A percentile compares a stretch with the other conserved stretches of the same genome.
These are phyloP conservation scores for Metarhizium humberi DNA, from an alignment of 2,329 filamentous ascomycete species.

Conservation along the genomic window DNA sequence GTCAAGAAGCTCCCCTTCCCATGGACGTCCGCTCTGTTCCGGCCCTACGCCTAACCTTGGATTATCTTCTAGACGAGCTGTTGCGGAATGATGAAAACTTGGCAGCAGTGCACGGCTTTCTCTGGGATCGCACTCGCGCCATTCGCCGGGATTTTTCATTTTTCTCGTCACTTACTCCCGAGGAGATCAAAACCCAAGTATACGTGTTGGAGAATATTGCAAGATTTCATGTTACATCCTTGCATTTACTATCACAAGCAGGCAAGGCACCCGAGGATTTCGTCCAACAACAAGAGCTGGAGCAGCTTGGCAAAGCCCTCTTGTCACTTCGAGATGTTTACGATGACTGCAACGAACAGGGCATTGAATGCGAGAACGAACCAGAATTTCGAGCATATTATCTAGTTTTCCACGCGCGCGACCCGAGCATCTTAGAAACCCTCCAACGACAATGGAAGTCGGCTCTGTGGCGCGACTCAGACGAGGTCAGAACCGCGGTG, in stretches of 20 bases:
- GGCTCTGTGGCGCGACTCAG: conserved; percentile 43
- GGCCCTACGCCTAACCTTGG: conserved; percentile 48
- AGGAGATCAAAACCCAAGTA: conserved; percentile 49
- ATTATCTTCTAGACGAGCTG: conserved; percentile 54
- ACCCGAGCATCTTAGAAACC: conserved; percentile 43
- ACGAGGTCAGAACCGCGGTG: conserved; percentile 52
- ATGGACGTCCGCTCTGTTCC: conserved; percentile 57
- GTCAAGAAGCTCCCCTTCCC: conserved; percentile 56
- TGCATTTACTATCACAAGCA: conserved; percentile 52
- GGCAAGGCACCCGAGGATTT: conserved; percentile 50
- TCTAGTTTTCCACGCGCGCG: conserved; percentile 50
- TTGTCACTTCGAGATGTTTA: conserved; percentile 58
- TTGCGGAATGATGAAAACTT: conserved; percentile 46
- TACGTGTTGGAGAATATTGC: conserved; percentile 58
- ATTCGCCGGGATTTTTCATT: conserved; percentile 62
- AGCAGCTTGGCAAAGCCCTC: conserved; percentile 57
- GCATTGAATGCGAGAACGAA: conserved; percentile 51
- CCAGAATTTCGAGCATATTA: conserved; percentile 59
- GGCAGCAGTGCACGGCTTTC: conserved; percentile 48
- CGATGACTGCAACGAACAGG: conserved; percentile 52
- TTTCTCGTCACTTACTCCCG: conserved; percentile 48
- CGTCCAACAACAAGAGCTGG: conserved; percentile 57
- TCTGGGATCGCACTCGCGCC: conserved; percentile 60
- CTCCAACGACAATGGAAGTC: conserved; percentile 49
- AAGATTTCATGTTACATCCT: conserved; percentile 55